Conservation (phyloP, 2,329 filamentous ascomycete species). For the Exophiala phaeomuriformis region DNA sequence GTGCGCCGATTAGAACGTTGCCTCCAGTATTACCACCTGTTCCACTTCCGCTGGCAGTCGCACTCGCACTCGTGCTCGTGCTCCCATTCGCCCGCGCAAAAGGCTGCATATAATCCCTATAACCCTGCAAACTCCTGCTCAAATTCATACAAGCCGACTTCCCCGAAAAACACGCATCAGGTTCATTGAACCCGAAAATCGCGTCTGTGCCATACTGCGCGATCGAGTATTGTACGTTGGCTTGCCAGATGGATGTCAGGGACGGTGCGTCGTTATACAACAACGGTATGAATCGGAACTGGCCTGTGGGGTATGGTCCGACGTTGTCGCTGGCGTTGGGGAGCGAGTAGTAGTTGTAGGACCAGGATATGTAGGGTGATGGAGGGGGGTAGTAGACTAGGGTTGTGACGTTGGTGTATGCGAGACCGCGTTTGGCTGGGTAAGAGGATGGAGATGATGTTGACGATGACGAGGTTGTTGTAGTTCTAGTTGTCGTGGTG, state of each 20-base stretch:
- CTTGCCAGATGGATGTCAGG: constrained; percentile 34
- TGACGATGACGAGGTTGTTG: neutral
- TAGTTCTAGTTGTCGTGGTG: neutral
- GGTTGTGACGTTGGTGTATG: constrained; percentile 35
- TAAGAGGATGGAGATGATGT: constrained; percentile 1
- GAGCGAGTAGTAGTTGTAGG: constrained; percentile 39
- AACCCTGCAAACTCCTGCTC: constrained; percentile 32
- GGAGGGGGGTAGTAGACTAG: constrained; percentile 17
- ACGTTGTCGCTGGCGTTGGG: constrained; percentile 33
- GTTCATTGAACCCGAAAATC: constrained; percentile 43
- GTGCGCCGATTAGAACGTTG: constrained; percentile 38
- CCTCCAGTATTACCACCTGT: too few species aligned
- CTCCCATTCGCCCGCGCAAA: too few species aligned
- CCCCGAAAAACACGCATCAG: constrained; percentile 33
- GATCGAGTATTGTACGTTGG: constrained; percentile 36
- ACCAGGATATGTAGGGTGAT: constrained; percentile 33
- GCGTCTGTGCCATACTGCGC: constrained; percentile 33
- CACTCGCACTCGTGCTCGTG: too few species aligned
- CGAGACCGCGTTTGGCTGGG: constrained; percentile 30
- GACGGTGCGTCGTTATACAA: constrained; percentile 50
- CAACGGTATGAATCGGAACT: constrained; percentile 41
- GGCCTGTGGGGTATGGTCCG: constrained; percentile 31
- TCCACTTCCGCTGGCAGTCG: too few species aligned
- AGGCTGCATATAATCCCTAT: constrained; percentile 36
- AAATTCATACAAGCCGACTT: constrained; percentile 35